Conservation (phyloP, 2,329 filamentous ascomycete genomes). For the Trichoderma lentiforme region DNA sequence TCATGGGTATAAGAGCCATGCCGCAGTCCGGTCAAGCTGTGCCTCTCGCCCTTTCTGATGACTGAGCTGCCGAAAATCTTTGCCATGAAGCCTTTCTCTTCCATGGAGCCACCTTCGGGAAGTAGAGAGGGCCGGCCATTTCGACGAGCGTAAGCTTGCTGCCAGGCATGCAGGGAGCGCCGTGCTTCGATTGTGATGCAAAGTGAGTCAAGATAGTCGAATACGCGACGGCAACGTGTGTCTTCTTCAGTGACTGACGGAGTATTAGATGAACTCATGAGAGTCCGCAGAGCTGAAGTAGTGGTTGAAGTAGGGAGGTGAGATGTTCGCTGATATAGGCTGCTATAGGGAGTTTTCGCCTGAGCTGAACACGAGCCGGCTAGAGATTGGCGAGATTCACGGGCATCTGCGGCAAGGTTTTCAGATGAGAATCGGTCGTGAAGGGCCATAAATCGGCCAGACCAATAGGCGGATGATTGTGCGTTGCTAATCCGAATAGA, state of each 20-base stretch:
- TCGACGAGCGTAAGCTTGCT: constrained; percentile 46
- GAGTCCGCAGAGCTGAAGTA: constrained; percentile 30
- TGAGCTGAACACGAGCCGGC: neutral
- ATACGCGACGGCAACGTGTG: constrained; percentile 42
- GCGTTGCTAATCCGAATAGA: constrained; percentile 37
- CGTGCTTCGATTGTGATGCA: constrained; percentile 49
- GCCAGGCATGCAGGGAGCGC: constrained; percentile 47
- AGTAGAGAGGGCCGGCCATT: constrained; percentile 38
- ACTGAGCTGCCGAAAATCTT: constrained; percentile 28
- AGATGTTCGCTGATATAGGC: constrained; percentile 19
- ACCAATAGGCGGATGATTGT: constrained; percentile 56
- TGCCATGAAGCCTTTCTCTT: constrained; percentile 28
- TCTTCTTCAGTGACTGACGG: constrained; percentile 37
- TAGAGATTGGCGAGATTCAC: neutral
- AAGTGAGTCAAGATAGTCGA: constrained; percentile 43
- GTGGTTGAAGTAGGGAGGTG: constrained; percentile 33
- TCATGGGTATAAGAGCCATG: neutral
- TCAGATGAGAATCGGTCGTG: constrained; percentile 45
- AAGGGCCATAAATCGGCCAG: constrained; percentile 57
- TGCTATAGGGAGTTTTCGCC: constrained; percentile 22
- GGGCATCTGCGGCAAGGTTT: constrained; percentile 22
- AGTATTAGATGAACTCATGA: constrained; percentile 22
- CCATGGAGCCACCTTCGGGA: constrained; percentile 36
- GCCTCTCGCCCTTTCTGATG: constrained; percentile 23
- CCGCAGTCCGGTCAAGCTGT: constrained; percentile 21